Evolutionary conservation across 257 asterid genomes (phyloP), one percentile per base, ranked within the genome.

Genomic region (Solanum bukasovii): DNA sequence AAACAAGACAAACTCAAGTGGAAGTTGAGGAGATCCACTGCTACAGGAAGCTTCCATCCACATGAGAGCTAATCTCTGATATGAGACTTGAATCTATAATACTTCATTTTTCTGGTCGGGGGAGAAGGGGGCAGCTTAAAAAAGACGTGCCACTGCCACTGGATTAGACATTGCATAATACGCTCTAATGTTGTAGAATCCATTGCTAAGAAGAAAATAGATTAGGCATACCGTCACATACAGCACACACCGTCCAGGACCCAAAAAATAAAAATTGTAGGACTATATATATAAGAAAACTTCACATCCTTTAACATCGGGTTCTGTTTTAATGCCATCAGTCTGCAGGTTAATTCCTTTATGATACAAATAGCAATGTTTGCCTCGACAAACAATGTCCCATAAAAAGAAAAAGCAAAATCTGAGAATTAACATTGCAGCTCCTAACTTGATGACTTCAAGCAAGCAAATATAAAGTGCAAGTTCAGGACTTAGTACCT

Each of bases 401-500:
- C 85, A 44, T 25, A 16, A 79, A 44, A 34, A 35, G 8, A 46
- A 44, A 46, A 44, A 29, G 49, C 6, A 29, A 68, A 42, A 10
- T 18, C 13, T n/a, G 68, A 73, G 37, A 74, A 40, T 38, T 67
- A 67, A 34, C 87, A 85, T 82, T 42, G 25, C 7, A 38, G 42
- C 70, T 46, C 68, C 40, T 46, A 27, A 18, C 85, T 81, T 31
- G 42, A 18, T 81, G 85, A 82, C 71, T 77, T 46, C 70, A 31
- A 82, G 71, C 44, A 82, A 49, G 86, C 27, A 82, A 82, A 56
- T 31, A 31, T 67, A 49, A 49, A 82, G 21, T 31, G 84, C 25
- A 44, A 25, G 61, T 67, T 84, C 65, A 87, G 63, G 90, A 71
- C 27, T 85, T 52, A 29, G 81, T 91, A 97, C 99, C 98, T 96